A percentile compares a stretch with the other conserved stretches of the same genome.
Conservation (phyloP, 1,284 basidiomycete species). For the Pyrrhoderma lamaoense region DNA sequence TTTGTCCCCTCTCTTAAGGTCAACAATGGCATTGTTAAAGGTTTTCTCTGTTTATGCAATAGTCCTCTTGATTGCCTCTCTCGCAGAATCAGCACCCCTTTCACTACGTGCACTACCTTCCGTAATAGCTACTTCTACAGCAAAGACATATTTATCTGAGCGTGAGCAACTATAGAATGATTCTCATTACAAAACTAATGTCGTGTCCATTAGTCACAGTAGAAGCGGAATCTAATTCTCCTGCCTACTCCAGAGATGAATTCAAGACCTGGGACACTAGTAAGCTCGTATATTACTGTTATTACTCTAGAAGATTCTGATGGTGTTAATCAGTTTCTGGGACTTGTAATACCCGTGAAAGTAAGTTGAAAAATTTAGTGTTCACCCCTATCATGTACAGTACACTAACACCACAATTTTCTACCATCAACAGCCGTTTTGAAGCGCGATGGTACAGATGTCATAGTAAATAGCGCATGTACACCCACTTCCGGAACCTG, state of each 20-base stretch:
- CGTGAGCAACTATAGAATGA: slow-evolving; percentile 24
- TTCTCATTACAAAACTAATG: background rate
- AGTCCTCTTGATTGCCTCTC: background rate
- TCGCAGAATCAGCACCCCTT: slow-evolving; percentile 1
- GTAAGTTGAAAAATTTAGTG: too few species aligned
- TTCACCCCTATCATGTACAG: too few species aligned
- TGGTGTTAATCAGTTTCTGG: slow-evolving; percentile 35
- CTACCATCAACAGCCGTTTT: slow-evolving; percentile 33
- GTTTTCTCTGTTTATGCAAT: slow-evolving; percentile 1
- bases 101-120: slow-evolving; percentile 28
- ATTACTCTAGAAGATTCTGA: background rate
- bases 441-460: slow-evolving; percentile 45
- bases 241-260: slow-evolving; percentile 34
- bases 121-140: slow-evolving; percentile 31
- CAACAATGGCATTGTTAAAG: too few species aligned
- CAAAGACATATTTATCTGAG: slow-evolving; percentile 32
- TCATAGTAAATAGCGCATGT: slow-evolving; percentile 37
- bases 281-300: slow-evolving; percentile 22
- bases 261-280: slow-evolving; percentile 44
- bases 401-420: too few species aligned
- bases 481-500: slow-evolving; percentile 41
- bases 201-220: slow-evolving; percentile 33
- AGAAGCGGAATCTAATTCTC: slow-evolving; percentile 38
- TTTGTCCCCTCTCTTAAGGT: too few species aligned
- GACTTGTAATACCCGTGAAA: slow-evolving; percentile 46